Evolutionary conservation across 306 rosid species (phyloP), one percentile per base, ranked within the genome.

Genomic region (Boehmeria nivea): DNA sequence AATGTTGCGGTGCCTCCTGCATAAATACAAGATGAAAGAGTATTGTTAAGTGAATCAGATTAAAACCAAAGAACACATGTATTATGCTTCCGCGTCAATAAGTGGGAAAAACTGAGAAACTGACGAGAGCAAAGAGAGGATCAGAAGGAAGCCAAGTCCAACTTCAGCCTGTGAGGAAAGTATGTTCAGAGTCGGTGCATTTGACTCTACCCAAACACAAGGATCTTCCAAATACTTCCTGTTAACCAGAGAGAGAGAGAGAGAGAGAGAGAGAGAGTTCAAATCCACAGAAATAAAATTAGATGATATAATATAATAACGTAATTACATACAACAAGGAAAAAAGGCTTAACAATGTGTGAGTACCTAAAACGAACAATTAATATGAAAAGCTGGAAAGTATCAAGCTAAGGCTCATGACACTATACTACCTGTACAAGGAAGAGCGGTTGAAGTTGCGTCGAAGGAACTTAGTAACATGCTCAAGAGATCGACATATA

Each of bases 161-260:
- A 90, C 84, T 83, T 87, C 98, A 20, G 80, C 75, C n/a, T 84
- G 91, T 8, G 98, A 90, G n/a, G 98, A 74, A 51, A 91, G 78
- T 60, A 91, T 91, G 70, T 67, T 70, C 55, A 91, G 91, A 57
- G 94, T 90, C 8, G 89, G 66, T 37, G 70, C 75, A 65, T 90
- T 90, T 66, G 95, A 82, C 74, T 90, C 98, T 54, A 87, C 95
- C 98, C 98, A 90, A 44, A 90, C 87, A 45, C 98, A 86, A 18
- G 81, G 82, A 60, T 78, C 94, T 76, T 87, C 98, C 79, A 90
- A 64, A 78, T 90, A 90, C 79, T 78, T 90, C 91, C 98, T 90
- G 66, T 63, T 36, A 48, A 47, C 49, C 46, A 19, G 36, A 33
- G 11, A n/a, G n/a, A n/a, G n/a, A n/a, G n/a, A n/a, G n/a, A n/a